A percentile compares a stretch with the other conserved stretches of the same genome.
Conservation (phyloP, 2,329 filamentous ascomycete species). For the Chrysoporthe deuterocubensis region DNA sequence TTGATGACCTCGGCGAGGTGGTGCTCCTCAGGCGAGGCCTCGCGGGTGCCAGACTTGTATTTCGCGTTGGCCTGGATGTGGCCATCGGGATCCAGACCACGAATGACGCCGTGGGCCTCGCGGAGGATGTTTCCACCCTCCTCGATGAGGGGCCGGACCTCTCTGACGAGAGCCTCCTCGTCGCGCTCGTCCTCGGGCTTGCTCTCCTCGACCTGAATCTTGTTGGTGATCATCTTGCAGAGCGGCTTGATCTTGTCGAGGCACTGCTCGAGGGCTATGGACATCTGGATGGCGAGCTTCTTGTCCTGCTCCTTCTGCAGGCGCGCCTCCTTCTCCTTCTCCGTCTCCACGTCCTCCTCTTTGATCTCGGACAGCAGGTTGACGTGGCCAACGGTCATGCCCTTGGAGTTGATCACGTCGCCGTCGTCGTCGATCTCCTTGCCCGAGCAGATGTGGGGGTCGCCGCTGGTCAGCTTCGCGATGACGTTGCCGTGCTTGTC, state of each 20-base stretch:
- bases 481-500: constrained; percentile 64
- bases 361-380: constrained; percentile 66
- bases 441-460: constrained; percentile 65
- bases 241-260: constrained; percentile 84
- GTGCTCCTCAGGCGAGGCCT: constrained; percentile 83
- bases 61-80: constrained; percentile 85
- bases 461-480: constrained; percentile 71
- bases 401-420: constrained; percentile 72
- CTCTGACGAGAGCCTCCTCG: constrained; percentile 84
- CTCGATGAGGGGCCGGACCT: constrained; percentile 87
- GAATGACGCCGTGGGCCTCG: constrained; percentile 85
- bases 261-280: constrained; percentile 72
- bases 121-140: constrained; percentile 80
- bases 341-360: constrained; percentile 53
- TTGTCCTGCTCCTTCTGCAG: constrained; percentile 67
- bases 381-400: constrained; percentile 68
- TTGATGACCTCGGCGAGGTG: constrained; percentile 84
- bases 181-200: constrained; percentile 86
- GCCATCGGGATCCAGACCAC: constrained; percentile 86
- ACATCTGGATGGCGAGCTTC: constrained; percentile 79
- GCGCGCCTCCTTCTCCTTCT: constrained; percentile 61
- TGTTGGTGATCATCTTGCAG: constrained; percentile 83
- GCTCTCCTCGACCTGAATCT: constrained; percentile 79
- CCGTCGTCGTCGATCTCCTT: constrained; percentile 73
- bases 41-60: constrained; percentile 73